Conservation (phyloP, 805 yeast genomes). For the Schwanniomyces yamadae region DNA sequence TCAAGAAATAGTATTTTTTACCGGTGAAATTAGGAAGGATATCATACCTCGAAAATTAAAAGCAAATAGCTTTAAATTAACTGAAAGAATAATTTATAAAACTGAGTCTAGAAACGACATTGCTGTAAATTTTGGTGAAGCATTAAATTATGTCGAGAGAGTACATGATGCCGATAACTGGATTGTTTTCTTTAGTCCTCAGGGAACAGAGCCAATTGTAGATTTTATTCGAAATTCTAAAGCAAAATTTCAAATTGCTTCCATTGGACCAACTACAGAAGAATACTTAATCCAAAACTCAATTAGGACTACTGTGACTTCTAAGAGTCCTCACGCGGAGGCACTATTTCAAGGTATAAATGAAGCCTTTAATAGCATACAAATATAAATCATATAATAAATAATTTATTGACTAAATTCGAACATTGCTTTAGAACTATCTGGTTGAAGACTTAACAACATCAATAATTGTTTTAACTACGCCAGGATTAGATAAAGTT, state of each 20-base stretch:
- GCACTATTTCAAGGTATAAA: conserved; percentile 44
- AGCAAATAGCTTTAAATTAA: conserved; percentile 42
- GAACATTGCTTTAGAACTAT: background rate
- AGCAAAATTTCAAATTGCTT: conserved; percentile 52
- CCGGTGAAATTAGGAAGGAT: conserved; percentile 84
- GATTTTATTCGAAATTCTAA: conserved; percentile 27
- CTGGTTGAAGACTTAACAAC: conserved; percentile 48
- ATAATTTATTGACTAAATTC: background rate
- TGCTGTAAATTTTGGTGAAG: conserved; percentile 31
- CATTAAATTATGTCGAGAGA: conserved; percentile 4
- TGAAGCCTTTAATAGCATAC: background rate
- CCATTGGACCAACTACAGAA: conserved; percentile 92
- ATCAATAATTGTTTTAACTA: conserved; percentile 72
- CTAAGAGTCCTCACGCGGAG: conserved; percentile 69
- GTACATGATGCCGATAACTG: conserved; percentile 39
- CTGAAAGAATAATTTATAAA: conserved; percentile 66
- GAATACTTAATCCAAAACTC: conserved; percentile 53
- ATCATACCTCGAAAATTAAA: conserved; percentile 65
- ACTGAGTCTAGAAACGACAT: conserved; percentile 56
- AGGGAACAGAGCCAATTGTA: conserved; percentile 71
- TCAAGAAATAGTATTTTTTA: conserved; percentile 61
- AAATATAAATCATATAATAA: no score
- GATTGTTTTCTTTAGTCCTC: conserved; percentile 90
- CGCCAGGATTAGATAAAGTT: conserved; percentile 82
- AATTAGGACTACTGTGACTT: conserved; percentile 59